Evolutionary conservation across 768 basidiomycete genomes (phyloP), one percentile per base, ranked within the genome.

Genomic region (Panaeolus cyanescens): DNA sequence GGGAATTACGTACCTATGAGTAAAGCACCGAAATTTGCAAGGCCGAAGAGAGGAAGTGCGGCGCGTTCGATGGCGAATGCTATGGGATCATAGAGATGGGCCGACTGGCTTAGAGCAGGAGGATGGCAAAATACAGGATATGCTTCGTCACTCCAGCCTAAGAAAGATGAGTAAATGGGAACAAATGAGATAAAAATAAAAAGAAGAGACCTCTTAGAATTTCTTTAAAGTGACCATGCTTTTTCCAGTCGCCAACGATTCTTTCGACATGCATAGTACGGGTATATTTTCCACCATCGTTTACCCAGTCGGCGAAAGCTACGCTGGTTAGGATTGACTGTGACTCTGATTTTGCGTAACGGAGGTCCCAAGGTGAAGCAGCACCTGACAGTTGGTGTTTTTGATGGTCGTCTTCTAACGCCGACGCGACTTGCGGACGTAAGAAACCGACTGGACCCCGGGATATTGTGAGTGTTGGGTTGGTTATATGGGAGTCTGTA

Each of bases 31-130:
- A 77, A 81, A 59, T 81, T 80, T 15, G 74, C 69, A 28, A 81
- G 75, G 7, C 78, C 76, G 61, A 81, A 81, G n/a, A 81, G 60
- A 40, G 80, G 79, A 17, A 81, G 71, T 3, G 77, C 77, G 36
- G 79, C 76, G 32, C 79, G 77, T 60, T 80, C 80, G 45, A 81
- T 74, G 19, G 76, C 72, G 53, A 81, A 80, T 40, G 73, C 74
- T n/a, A 75, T 63, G 61, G 80, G 60, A 65, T 68, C 71, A 42
- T 60, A 59, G 19, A 34, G 33, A 13, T 60, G 28, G 10, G 50
- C 54, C 13, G 61, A 20, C 9, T 64, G 31, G 28, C 53, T 56
- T 12, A 50, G 45, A 50, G 45, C 9, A 2, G 71, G 69, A 1
- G 71, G 65, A 40, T 70, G 72, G 32, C 64, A 64, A 62, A 72